Conservation (phyloP, 1,284 basidiomycete species). For the Quambalaria eucalypti region DNA sequence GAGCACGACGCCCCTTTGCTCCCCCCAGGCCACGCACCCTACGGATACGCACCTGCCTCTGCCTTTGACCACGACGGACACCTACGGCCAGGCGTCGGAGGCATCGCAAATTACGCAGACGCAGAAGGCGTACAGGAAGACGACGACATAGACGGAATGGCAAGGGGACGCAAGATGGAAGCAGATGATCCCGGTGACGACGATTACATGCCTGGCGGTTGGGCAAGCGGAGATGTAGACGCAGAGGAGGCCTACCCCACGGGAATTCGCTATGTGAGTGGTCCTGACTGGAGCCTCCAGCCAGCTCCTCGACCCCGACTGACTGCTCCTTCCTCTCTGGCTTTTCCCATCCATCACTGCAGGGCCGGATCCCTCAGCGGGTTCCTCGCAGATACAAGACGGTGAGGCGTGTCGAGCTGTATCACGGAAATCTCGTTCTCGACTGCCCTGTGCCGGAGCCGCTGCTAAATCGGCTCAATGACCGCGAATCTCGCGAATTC, state of each 20-base stretch:
- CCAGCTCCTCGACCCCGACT: too few relatives aligned
- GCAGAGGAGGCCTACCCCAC: conserved; percentile 27
- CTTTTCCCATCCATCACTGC: background rate
- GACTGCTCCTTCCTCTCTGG: background rate
- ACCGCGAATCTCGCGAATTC: conserved; percentile 20
- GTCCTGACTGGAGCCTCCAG: too few relatives aligned
- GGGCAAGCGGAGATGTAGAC: conserved; percentile 16
- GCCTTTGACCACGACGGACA: conserved; percentile 34
- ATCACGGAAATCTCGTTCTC: conserved; percentile 42
- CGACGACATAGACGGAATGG: conserved; percentile 22
- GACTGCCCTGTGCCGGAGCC: conserved; percentile 42
- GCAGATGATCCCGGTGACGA: background rate
- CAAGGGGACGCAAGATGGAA: conserved; percentile 4
- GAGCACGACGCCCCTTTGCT: conserved; percentile 23
- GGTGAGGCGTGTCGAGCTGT: conserved; percentile 38
- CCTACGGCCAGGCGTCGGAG: conserved; percentile 9
- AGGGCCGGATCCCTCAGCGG: conserved; percentile 35
- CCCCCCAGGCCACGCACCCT: conserved; percentile 18
- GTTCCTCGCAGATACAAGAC: conserved; percentile 43
- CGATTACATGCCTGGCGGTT: conserved; percentile 33
- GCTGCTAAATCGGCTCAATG: conserved; percentile 18
- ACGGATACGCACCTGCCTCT: conserved; percentile 32
- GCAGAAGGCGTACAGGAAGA: conserved; percentile 28
- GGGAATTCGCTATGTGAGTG: conserved; percentile 20
- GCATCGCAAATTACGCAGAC: conserved; percentile 16